Percentiles rank a stretch among this genome's conserved stretches.
Conservation (phyloP, 768 basidiomycete genomes). For the Phanerochaete sordida region DNA sequence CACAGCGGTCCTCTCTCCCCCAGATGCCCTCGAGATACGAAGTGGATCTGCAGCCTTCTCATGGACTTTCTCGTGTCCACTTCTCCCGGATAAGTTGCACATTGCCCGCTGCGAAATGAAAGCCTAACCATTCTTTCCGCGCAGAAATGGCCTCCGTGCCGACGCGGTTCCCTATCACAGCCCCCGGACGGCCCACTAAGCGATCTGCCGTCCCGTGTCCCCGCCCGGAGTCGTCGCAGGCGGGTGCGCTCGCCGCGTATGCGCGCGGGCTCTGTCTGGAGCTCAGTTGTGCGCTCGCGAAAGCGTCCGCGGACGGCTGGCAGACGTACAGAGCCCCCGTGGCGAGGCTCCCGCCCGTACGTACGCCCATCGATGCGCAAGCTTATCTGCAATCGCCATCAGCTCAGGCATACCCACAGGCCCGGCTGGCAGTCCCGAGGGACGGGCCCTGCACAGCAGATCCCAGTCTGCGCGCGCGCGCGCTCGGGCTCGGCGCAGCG, state of each 20-base stretch:
- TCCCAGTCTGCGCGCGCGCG: not conserved
- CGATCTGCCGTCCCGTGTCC: not conserved
- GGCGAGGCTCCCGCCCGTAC: not conserved
- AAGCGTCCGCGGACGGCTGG: not conserved
- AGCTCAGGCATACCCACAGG: not conserved
- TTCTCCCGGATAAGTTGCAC: constrained; percentile 9
- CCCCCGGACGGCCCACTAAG: not conserved
- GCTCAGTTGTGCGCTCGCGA: not conserved
- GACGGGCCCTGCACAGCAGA: not conserved
- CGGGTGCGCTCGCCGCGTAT: not conserved
- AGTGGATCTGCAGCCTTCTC: constrained; percentile 9
- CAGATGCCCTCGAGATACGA: not conserved
- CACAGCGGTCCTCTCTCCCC: not conserved
- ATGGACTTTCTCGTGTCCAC: not conserved
- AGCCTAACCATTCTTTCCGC: constrained; percentile 4
- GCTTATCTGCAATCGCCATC: constrained; percentile 16
- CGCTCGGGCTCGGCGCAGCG: too few species aligned
- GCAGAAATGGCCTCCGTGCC: constrained; percentile 4
- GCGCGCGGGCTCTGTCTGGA: not conserved
- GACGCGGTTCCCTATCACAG: not conserved
- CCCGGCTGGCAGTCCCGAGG: constrained; percentile 4
- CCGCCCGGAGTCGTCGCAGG: not conserved
- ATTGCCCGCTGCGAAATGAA: constrained; percentile 6
- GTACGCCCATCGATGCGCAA: constrained; percentile 8
- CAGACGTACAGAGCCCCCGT: not conserved